Evolutionary conservation across 768 basidiomycete genomes (phyloP).

Genomic region (Trametes gibbosa): DNA sequence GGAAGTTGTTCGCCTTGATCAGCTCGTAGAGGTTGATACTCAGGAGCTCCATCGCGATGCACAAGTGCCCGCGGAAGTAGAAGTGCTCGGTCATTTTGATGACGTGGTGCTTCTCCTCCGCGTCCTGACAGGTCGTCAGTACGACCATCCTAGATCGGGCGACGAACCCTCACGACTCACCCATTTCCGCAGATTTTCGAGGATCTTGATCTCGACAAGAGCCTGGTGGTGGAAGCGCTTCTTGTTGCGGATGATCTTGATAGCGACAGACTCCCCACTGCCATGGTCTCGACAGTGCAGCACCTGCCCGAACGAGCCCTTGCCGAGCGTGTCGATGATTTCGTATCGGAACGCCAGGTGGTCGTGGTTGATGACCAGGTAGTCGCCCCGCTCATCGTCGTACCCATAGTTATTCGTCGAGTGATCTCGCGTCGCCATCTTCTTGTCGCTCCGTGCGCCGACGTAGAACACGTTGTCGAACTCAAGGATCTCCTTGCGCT

Average conservation of each 20-base stretch:
- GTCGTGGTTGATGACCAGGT: constrained; percentile 84
- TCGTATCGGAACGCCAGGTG: constrained; percentile 98
- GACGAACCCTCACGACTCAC: constrained; percentile 41
- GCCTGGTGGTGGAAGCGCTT: constrained; percentile 99
- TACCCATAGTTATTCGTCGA: constrained; percentile 89
- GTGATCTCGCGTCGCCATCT: constrained; percentile 68
- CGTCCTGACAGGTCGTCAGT: constrained; percentile 56
- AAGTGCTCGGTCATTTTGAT: constrained; percentile 99
- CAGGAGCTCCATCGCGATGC: constrained; percentile 96
- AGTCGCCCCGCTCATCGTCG: constrained; percentile 98
- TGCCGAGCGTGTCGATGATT: constrained; percentile 86
- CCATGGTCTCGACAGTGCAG: constrained; percentile 92
- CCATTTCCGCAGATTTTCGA: constrained; percentile 97
- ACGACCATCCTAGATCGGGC: not conserved
- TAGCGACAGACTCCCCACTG: constrained; percentile 93
- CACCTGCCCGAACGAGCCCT: constrained; percentile 98
- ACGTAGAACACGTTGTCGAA: constrained; percentile 80
- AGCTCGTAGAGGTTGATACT: constrained; percentile 99
- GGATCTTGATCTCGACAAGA: constrained; percentile 97
- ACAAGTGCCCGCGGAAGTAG: constrained; percentile 95
- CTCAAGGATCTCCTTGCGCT: constrained; percentile 88
- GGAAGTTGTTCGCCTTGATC: constrained; percentile 98
- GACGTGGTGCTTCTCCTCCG: constrained; percentile 95
- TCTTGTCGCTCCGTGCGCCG: constrained; percentile 81
- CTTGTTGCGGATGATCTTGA: constrained; percentile 99